Evolutionary conservation across 352 stramenopile species (phyloP), one percentile per base, ranked within the genome.

Genomic region (Phytophthora colocasiae): DNA sequence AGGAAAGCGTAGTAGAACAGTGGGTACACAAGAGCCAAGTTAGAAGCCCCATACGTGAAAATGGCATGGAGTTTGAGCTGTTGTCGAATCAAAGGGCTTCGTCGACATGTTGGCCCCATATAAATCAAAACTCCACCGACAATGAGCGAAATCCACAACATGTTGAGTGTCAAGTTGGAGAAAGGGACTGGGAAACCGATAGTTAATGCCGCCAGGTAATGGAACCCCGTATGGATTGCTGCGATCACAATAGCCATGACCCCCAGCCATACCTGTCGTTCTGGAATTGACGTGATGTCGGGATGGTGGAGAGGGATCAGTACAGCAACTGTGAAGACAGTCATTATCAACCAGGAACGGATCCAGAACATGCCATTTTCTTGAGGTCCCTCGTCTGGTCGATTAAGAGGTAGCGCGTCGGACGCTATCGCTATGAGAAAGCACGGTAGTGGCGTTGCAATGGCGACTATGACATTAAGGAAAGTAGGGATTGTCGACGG

Each of bases 1-100:
- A 73, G 17, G 40, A 73, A 73, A 24, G 46, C 45, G 15, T 73
- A 66, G 14, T 73, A 69, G 27, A 73, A 73, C 7, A 69, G 27
- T 7, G 65, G 65, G 19, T 73, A 73, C 4, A 57, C 41, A 7
- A 73, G 46, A 4, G 52, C 59, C 9, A 69, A 40, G 19, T 53
- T 69, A 6, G 65, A 73, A 1, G 46, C 36, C 15, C 50, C 59
- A 27, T 69, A 69, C 6, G 69, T 61, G 39, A 54, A 56, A 8
- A 69, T 49, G 12, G 51, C 47, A 22, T 58, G 50, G 9, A 58
- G 44, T 24, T 69, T 73, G 2, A 73, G 40, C n/a, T 36, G 45
- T 11, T 45, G 17, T 0, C 32, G 26, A 2, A 69, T 29, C 11
- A 36, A 11, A 0, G 22, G 9, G 15, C 56, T 65, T 15, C 45